Percentiles rank a stretch among this genome's conserved stretches.
Conservation (phyloP, 495 filamentous ascomycete genomes). For the Aspergillus egyptiacus region DNA sequence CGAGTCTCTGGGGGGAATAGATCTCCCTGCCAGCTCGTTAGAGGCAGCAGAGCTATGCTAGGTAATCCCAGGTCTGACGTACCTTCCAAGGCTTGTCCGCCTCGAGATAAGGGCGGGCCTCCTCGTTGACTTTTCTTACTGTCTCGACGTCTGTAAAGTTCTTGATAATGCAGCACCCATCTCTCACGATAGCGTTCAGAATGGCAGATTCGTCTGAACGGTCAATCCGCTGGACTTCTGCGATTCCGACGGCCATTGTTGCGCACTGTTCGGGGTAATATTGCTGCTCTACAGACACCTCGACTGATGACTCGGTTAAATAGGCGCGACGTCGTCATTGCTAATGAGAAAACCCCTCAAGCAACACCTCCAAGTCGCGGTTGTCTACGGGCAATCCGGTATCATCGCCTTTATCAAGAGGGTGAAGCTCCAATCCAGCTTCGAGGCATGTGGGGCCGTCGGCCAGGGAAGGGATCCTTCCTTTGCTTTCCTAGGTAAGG, state of each 20-base stretch:
- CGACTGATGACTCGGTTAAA: neutral
- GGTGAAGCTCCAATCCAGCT: neutral
- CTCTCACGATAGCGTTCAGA: conserved; percentile 7
- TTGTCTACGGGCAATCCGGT: too few species aligned
- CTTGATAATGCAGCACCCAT: conserved; percentile 20
- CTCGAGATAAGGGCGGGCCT: conserved; percentile 13
- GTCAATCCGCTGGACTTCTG: conserved; percentile 10
- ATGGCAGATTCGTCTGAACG: conserved; percentile 6
- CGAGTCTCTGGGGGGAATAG: conserved; percentile 22
- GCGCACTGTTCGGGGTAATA: neutral
- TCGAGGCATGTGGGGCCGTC: conserved; percentile 9
- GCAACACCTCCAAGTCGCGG: too few species aligned
- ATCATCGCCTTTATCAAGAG: conserved; percentile 1
- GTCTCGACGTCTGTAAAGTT: conserved; percentile 15
- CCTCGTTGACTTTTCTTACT: conserved; percentile 6
- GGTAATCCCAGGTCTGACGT: too few species aligned
- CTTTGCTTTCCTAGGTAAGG: too few species aligned
- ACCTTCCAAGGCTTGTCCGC: conserved; percentile 19
- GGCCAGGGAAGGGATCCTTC: too few species aligned
- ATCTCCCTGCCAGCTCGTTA: conserved; percentile 10
- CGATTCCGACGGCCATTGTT: conserved; percentile 9
- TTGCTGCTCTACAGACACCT: neutral
- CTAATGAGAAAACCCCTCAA: neutral
- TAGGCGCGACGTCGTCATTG: neutral
- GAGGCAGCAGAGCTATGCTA: too few species aligned